Evolutionary conservation across 805 yeast species (phyloP).

Genomic region (Yarrowia keelungensis): DNA sequence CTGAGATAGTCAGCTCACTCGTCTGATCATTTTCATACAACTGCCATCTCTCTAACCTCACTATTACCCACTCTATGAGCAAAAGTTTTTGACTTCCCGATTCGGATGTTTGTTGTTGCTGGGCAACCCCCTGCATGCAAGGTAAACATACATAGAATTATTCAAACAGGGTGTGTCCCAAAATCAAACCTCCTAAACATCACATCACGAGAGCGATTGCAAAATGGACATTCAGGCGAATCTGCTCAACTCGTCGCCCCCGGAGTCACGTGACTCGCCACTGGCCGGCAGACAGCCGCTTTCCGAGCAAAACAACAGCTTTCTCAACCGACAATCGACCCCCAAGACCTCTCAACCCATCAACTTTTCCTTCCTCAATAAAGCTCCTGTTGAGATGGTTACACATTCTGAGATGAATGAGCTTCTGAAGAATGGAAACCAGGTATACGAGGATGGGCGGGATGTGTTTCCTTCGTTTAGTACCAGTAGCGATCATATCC

Average conservation of each 20-base stretch:
- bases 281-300: constrained; percentile 6
- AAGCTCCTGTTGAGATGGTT: not conserved
- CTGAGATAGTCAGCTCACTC: not conserved
- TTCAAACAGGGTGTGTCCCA: not conserved
- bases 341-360: not conserved
- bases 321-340: constrained; percentile 16
- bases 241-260: not conserved
- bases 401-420: constrained; percentile 6
- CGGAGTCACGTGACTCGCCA: constrained; percentile 16
- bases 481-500: not conserved
- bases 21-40: too few species aligned
- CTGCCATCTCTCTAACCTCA: too few species aligned
- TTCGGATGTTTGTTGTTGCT: constrained; percentile 27
- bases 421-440: not conserved
- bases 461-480: not conserved
- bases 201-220: constrained; percentile 4
- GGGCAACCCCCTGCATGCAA: constrained; percentile 37
- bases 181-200: constrained; percentile 11
- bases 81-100: not conserved
- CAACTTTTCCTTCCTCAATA: not conserved
- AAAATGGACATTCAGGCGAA: not conserved
- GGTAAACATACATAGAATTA: constrained; percentile 27
- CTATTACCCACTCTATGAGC: not conserved
- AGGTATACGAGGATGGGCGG: not conserved
- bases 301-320: constrained; percentile 7